Base-by-base conservation (phyloP, 176 grass and related monocot species). In the Cenchrus purpureus region DNA sequence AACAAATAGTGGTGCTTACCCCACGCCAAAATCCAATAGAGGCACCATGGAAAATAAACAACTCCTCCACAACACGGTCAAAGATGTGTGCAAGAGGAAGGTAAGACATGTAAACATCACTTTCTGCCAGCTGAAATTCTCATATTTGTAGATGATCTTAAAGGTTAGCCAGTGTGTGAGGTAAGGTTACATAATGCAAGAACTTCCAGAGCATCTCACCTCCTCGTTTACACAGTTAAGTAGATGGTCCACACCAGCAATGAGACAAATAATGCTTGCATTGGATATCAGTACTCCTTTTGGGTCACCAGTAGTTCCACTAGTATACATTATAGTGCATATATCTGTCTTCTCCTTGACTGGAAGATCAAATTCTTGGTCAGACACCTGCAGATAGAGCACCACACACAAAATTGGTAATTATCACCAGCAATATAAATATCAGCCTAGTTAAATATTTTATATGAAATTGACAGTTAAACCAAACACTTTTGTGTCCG, bases 21-120 rank as follows among this genome's bases (percentile, higher is more conserved):
- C 97, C 97, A 34, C 86, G 88, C 97, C 97, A 99, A 90, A 99
- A 99, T 92, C 97, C 97, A 88, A 98, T 94, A 75, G 93, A 96
- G 43, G 91, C 93, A 55, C 93, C 91, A 86, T 89, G 90, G 87
- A 89, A 98, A 76, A 99, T 99, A 84, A 99, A 92, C 81, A 99
- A 34, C 79, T 99, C 97, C 88, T 99, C 97, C 71, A 99, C 88
- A 42, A 89, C 97, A 46, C 97, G 91, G 71, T 95, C 97, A 82
- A 99, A 99, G 50, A 99, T 96, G 89, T 99, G 97, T 8, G 97
- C 97, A 68, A 99, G 89, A 71, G 97, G 97, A 68, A 99, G 93
- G 84, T 99, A 99, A 58, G 97, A 99, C 78, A 99, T 80, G 80
- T 94, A 99, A 83, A 92, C 84, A n/a, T 98, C 97, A 19, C 52